Evolutionary conservation across 2,329 filamentous ascomycete genomes (phyloP).

Genomic region (Fusarium coffeatum): DNA sequence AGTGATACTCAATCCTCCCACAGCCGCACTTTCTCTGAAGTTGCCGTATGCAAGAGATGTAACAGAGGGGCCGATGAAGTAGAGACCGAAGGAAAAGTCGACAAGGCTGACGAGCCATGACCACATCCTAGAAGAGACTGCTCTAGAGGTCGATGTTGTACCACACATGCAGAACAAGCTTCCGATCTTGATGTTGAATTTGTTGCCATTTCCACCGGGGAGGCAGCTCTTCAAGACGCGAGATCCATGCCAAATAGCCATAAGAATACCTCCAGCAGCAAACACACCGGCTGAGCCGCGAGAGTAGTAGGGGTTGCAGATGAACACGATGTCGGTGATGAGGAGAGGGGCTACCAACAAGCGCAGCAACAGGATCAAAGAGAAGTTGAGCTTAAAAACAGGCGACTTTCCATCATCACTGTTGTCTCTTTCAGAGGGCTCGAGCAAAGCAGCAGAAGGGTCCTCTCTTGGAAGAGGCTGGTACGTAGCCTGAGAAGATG

Average conservation of each 20-base stretch:
- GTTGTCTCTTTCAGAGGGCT: slow-evolving; percentile 13
- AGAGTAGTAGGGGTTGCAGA: background rate
- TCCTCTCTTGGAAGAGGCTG: slow-evolving; percentile 36
- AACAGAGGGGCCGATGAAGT: slow-evolving; percentile 33
- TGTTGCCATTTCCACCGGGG: slow-evolving; percentile 15
- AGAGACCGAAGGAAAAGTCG: slow-evolving; percentile 33
- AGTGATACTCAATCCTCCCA: slow-evolving; percentile 31
- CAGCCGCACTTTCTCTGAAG: background rate
- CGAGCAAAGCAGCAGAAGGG: slow-evolving; percentile 27
- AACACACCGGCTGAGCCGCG: slow-evolving; percentile 18
- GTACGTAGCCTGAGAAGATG: slow-evolving; percentile 20
- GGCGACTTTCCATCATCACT: slow-evolving; percentile 24
- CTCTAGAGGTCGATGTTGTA: background rate
- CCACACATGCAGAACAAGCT: slow-evolving; percentile 38
- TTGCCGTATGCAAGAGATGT: background rate
- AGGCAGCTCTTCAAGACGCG: slow-evolving; percentile 20
- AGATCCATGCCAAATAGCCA: slow-evolving; percentile 26
- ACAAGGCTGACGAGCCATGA: slow-evolving; percentile 29
- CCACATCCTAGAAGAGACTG: background rate
- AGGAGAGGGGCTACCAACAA: slow-evolving; percentile 23
- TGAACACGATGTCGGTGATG: slow-evolving; percentile 31
- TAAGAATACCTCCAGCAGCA: slow-evolving; percentile 20
- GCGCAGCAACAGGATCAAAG: slow-evolving; percentile 31
- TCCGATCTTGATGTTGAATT: slow-evolving; percentile 42
- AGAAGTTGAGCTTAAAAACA: slow-evolving; percentile 29